Percentiles rank a stretch among this genome's conserved stretches.
These are phyloP conservation scores for Ogataea nonfermentans DNA, from an alignment of 805 yeast species.

Conservation along the genomic window DNA sequence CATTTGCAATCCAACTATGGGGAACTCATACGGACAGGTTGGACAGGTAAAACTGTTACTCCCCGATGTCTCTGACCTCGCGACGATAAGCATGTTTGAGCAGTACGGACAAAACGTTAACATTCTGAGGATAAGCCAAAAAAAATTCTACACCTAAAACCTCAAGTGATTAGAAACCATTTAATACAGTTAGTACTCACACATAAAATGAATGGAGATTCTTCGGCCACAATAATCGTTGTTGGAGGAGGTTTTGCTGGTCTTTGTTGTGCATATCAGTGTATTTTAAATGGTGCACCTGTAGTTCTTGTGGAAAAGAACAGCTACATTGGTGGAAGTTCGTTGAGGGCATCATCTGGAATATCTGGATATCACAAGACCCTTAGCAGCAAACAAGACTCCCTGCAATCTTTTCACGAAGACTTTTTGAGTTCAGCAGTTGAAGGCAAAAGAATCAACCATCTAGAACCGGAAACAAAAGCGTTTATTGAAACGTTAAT, in stretches of 20 bases:
- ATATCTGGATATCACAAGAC: conserved; percentile 65
- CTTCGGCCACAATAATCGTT: conserved; percentile 42
- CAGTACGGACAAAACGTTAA: conserved; percentile 94
- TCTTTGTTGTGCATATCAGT: conserved; percentile 57
- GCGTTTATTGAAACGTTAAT: conserved; percentile 41
- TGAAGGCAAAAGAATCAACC: conserved; percentile 31
- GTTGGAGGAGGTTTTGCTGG: conserved; percentile 72
- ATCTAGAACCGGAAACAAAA: conserved; percentile 52
- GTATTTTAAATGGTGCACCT: conserved; percentile 43
- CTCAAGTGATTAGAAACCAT: no score
- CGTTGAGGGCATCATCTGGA: conserved; percentile 62
- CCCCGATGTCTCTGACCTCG: conserved; percentile 51
- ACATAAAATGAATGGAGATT: not conserved
- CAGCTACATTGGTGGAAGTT: conserved; percentile 56
- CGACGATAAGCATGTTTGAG: conserved; percentile 80
- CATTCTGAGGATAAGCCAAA: conserved; percentile 44
- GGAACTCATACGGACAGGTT: conserved; percentile 94
- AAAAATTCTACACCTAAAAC: not conserved
- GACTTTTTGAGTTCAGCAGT: conserved; percentile 64
- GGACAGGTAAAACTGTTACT: conserved; percentile 78
- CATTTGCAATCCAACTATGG: conserved; percentile 77
- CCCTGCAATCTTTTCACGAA: conserved; percentile 53
- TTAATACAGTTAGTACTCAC: not conserved
- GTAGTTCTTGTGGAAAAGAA: conserved; percentile 57
- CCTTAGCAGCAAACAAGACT: conserved; percentile 50